Base-by-base conservation (phyloP, 2,329 filamentous ascomycete genomes). In the Trichoderma citrinoviride region DNA sequence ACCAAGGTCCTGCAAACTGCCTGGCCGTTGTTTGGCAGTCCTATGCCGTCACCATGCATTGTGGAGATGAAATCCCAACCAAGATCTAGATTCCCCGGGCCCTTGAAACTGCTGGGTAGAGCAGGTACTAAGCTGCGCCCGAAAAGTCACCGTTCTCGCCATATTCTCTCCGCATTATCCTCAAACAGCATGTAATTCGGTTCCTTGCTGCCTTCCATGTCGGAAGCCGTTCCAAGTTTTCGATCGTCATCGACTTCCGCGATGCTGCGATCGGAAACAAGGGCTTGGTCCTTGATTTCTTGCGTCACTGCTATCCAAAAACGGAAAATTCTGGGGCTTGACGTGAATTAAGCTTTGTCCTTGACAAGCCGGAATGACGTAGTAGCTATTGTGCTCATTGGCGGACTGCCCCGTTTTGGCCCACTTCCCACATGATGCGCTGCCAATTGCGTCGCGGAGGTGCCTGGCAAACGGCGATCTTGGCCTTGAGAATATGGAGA, bases 1-100 rank as follows among this genome's bases (percentile, higher is more conserved):
- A 12, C 12, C 37, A 46, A 25, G 2, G n/a, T n/a, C n/a, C n/a
- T n/a, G n/a, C n/a, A n/a, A n/a, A n/a, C n/a, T n/a, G n/a, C n/a
- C n/a, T n/a, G 19, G 23, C 17, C 33, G n/a, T 23, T 37, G 8
- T 5, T 14, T 55, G 49, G 49, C 43, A 19, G 27, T 15, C 50
- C 53, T 57, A 64, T 64, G 61, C 47, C 61, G 61, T 64, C 61
- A 64, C 58, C 25, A 25, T 44, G 53, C 61, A 52, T 44, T 21
- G 53, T 44, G 44, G 46, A 25, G 53, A 12, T 37, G 33, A 43
- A n/a, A n/a, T 44, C 58, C 58, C 12, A 37, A 53, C 15, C 21
- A 53, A 37, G 58, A 54, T 53, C 40, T 46, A 46, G 58, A 43
- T 61, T 37, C 33, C 33, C 23, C 25, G 46, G 49, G 25, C 40